Base-by-base conservation (phyloP, 306 rosid species). In the Sicyos edulis region DNA sequence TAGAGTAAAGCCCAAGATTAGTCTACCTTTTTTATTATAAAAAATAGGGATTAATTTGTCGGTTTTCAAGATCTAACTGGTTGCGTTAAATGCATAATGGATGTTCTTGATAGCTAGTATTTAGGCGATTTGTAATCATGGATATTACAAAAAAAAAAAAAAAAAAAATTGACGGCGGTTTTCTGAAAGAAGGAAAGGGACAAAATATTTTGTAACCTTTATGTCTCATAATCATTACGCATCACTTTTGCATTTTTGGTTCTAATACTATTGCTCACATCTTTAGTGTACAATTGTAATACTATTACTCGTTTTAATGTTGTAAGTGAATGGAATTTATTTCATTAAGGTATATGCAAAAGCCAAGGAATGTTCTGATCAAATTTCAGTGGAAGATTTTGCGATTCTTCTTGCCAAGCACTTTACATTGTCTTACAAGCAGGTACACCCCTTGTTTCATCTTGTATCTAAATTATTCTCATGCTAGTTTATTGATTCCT, bases 321-420 rank as follows among this genome's bases (percentile, higher is more conserved):
- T 80, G 37, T 32, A 51, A 69, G 24, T 40, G 11, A 44, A 62
- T 47, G 12, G 59, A 49, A 54, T 32, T 84, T n/a, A 54, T 40
- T 42, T 72, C 10, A 34, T 74, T 8, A 82, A 93, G 99, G 99
- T 88, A 24, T 91, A 93, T 78, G 99, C 78, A 1, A 93, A 86
- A 78, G 96, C 96, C 26, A 93, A 93, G 88, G 97, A 93, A 74
- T 86, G 88, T 55, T 75, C 87, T 0, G 92, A 86, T 55, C 83
- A 81, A 65, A 78, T 87, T 70, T 87, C 98, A 17, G 89, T 72
- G 34, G 98, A 93, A 79, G 89, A 86, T 34, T 93, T 90, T 78
- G 93, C 98, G n/a, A 76, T 93, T 84, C 6, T 24, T 40, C 98
- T 93, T 77, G 96, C 96, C 11, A 87, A 82, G 78, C 97, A 93